Conservation (phyloP, 192 early-diverging fungal genomes). For the Backusella parvicylindrica region DNA sequence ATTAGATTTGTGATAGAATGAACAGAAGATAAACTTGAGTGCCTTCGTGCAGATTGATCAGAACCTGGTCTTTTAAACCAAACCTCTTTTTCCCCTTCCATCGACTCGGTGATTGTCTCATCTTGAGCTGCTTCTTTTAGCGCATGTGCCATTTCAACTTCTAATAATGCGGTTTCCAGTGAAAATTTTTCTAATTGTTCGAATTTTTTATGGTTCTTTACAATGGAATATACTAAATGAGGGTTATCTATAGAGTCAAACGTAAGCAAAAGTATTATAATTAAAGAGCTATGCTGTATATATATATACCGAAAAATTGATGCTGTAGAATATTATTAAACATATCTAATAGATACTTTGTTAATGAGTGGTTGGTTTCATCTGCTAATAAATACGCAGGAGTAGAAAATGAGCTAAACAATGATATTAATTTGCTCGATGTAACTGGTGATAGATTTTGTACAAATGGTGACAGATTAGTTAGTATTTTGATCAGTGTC, state of each 20-base stretch:
- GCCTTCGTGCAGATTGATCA: background rate
- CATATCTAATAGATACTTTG: constrained; percentile 74
- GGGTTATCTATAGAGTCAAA: constrained; percentile 57
- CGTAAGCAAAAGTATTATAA: background rate
- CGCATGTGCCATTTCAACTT: constrained; percentile 49
- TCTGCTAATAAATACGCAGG: constrained; percentile 79
- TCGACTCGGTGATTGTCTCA: background rate
- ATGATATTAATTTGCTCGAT: constrained; percentile 65
- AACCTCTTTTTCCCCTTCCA: background rate
- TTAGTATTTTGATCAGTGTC: constrained; percentile 67
- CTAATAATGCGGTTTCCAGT: constrained; percentile 57
- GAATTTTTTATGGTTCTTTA: constrained; percentile 70
- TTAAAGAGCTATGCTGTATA: background rate
- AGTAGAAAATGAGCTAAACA: constrained; percentile 75
- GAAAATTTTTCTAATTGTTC: constrained; percentile 63
- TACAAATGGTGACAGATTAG: constrained; percentile 79
- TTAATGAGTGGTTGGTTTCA: constrained; percentile 67
- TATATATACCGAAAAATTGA: constrained; percentile 60
- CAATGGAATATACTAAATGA: constrained; percentile 72
- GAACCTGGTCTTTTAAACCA: background rate
- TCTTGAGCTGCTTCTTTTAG: background rate
- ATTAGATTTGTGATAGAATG: background rate
- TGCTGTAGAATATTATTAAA: constrained; percentile 84
- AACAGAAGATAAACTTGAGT: background rate
- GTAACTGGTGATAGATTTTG: constrained; percentile 70